Evolutionary conservation across 2,329 filamentous ascomycete genomes (phyloP).

Genomic region (Dendryphion nanum): DNA sequence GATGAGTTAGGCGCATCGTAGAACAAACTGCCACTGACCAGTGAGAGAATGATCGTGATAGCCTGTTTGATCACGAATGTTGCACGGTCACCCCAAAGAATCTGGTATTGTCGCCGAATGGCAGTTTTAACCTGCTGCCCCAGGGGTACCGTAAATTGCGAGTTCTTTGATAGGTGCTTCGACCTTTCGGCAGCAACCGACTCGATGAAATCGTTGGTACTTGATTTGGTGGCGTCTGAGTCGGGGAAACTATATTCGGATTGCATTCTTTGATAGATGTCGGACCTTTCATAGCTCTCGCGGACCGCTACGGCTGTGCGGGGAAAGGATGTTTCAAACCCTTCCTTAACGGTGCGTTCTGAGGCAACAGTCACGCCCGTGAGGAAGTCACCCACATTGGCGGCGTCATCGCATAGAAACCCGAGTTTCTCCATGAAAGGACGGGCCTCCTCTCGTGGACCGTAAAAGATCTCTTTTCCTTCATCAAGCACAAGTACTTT

Average conservation of each 20-base stretch:
- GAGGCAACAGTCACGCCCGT: constrained; percentile 60
- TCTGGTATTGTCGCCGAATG: constrained; percentile 61
- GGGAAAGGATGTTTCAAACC: constrained; percentile 6
- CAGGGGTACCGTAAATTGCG: neutral
- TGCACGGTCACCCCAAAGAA: constrained; percentile 61
- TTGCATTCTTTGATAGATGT: neutral
- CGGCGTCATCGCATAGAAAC: constrained; percentile 61
- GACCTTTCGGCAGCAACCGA: neutral
- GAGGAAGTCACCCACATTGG: constrained; percentile 68
- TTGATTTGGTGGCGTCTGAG: neutral
- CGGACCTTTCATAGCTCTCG: neutral
- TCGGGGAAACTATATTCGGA: neutral
- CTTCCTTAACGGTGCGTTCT: constrained; percentile 35
- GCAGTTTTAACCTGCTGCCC: constrained; percentile 51
- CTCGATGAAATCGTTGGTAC: neutral
- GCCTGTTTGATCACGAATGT: constrained; percentile 61
- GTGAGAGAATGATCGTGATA: constrained; percentile 43
- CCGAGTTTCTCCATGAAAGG: constrained; percentile 66
- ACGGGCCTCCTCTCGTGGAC: constrained; percentile 57
- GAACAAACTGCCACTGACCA: constrained; percentile 57
- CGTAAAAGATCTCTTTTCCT: constrained; percentile 72
- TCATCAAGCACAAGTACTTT: constrained; percentile 70
- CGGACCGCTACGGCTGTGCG: neutral
- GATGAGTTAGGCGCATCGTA: constrained; percentile 59
- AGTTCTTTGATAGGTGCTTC: neutral